Evolutionary conservation across 2,329 filamentous ascomycete species (phyloP).

Genomic region (Cytospora mali): DNA sequence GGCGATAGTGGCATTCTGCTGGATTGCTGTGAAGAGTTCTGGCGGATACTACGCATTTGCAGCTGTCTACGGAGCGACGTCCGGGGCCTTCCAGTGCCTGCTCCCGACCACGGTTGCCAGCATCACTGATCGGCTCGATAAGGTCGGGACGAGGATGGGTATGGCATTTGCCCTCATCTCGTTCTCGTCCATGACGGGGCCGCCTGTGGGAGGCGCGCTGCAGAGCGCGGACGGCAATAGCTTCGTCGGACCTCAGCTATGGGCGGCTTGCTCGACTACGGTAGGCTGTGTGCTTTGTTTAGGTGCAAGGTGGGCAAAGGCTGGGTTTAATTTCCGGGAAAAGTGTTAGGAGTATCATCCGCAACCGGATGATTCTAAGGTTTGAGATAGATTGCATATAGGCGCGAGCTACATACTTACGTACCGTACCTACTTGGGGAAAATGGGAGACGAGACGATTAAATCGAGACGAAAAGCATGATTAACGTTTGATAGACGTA

Average conservation of each 20-base stretch:
- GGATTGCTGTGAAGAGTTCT: slow-evolving; percentile 37
- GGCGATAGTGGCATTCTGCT: slow-evolving; percentile 37
- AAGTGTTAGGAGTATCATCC: not conserved
- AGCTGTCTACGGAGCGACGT: slow-evolving; percentile 37
- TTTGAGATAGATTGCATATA: not conserved
- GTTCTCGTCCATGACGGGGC: slow-evolving; percentile 38
- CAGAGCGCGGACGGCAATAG: slow-evolving; percentile 33
- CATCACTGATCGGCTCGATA: slow-evolving; percentile 39
- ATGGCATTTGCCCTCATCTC: slow-evolving; percentile 39
- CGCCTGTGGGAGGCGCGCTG: slow-evolving; percentile 40
- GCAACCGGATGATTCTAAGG: not conserved
- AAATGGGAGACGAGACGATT: too few species aligned
- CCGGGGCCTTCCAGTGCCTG: slow-evolving; percentile 40
- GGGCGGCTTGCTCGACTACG: slow-evolving; percentile 35
- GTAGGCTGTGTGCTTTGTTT: slow-evolving; percentile 31
- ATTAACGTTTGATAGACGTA: too few species aligned
- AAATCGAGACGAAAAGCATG: too few species aligned
- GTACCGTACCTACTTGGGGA: too few species aligned
- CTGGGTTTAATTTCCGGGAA: slow-evolving; percentile 2
- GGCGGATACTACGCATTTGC: slow-evolving; percentile 39
- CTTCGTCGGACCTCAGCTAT: slow-evolving; percentile 35
- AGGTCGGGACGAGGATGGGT: slow-evolving; percentile 38
- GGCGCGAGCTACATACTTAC: slow-evolving; percentile 3
- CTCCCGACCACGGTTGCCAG: slow-evolving; percentile 38
- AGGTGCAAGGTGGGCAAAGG: slow-evolving; percentile 16